phyloP scores from a whole-genome alignment of 257 asterid genomes.

The Solanum dulcamara region DNA sequence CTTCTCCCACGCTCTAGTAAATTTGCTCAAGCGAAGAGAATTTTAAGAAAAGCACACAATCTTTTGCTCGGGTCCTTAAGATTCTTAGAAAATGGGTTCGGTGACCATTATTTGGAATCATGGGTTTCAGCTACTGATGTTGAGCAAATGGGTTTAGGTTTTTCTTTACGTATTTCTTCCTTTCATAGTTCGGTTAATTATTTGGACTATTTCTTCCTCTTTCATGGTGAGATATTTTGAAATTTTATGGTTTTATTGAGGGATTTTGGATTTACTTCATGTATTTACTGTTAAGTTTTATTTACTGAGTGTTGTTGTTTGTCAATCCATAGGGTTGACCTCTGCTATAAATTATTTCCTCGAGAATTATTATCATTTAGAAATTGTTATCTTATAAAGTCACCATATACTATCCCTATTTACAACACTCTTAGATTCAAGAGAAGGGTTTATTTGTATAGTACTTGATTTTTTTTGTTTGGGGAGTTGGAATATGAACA shows the following conservation, averaged over 20 bases:
- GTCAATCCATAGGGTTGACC: no score
- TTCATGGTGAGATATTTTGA: background rate
- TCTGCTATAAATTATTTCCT: no score
- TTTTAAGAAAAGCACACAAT: background rate
- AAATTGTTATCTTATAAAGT: background rate
- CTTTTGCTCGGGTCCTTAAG: background rate
- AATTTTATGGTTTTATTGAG: background rate
- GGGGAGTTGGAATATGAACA: background rate
- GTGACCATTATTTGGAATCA: background rate
- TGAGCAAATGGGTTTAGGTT: no score
- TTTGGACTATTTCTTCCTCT: background rate
- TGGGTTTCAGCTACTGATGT: no score
- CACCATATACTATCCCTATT: background rate
- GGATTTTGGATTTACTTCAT: background rate
- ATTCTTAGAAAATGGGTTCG: background rate
- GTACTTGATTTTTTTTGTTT: background rate
- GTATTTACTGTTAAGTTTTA: background rate
- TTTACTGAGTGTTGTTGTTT: background rate
- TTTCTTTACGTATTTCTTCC: background rate
- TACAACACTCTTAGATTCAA: background rate
- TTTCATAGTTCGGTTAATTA: background rate
- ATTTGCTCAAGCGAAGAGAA: background rate
- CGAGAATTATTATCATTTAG: no score
- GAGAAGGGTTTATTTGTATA: background rate
- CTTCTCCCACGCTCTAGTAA: background rate